Percentiles rank a stretch among this genome's conserved stretches.
phyloP scores from a whole-genome alignment of 495 filamentous ascomycete species.

The Halenospora varia region DNA sequence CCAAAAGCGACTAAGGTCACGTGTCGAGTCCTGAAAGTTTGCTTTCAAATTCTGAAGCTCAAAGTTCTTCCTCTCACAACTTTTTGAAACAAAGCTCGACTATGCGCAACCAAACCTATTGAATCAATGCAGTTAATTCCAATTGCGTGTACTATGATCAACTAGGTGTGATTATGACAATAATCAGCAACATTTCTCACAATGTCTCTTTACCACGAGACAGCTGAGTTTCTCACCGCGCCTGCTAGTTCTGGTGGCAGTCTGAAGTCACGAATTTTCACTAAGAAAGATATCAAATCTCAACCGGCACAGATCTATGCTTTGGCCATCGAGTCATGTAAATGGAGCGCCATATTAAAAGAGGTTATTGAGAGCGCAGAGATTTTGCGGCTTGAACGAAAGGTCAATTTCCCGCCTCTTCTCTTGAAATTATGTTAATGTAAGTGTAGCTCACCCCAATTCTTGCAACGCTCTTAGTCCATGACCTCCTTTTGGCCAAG shows the following conservation, averaged over 20 bases:
- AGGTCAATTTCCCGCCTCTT: slow-evolving; percentile 51
- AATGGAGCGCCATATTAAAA: slow-evolving; percentile 83
- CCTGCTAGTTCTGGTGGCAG: slow-evolving; percentile 60
- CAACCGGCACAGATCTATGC: slow-evolving; percentile 81
- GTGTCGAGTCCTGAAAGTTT: neutral
- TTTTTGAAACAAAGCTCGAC: neutral
- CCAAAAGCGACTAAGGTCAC: neutral
- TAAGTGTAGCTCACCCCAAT: slow-evolving; percentile 68
- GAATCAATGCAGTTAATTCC: too few relatives aligned
- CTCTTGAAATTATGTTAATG: slow-evolving; percentile 6
- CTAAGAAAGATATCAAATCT: slow-evolving; percentile 65
- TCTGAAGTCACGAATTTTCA: slow-evolving; percentile 79
- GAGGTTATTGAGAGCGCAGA: slow-evolving; percentile 78
- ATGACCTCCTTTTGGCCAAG: slow-evolving; percentile 82
- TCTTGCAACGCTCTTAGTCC: slow-evolving; percentile 75
- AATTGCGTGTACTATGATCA: too few relatives aligned
- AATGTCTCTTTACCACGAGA: slow-evolving; percentile 97
- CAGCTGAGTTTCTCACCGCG: slow-evolving; percentile 65
- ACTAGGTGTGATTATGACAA: too few relatives aligned
- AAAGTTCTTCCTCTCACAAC: neutral
- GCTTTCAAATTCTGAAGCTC: neutral
- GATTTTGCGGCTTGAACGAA: slow-evolving; percentile 69
- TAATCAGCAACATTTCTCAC: neutral
- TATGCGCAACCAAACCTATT: too few relatives aligned
- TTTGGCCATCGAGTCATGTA: slow-evolving; percentile 74